Evolutionary conservation across 345 rosid genomes (phyloP), one percentile per base, ranked within the genome.

Genomic region (Populus davidiana): DNA sequence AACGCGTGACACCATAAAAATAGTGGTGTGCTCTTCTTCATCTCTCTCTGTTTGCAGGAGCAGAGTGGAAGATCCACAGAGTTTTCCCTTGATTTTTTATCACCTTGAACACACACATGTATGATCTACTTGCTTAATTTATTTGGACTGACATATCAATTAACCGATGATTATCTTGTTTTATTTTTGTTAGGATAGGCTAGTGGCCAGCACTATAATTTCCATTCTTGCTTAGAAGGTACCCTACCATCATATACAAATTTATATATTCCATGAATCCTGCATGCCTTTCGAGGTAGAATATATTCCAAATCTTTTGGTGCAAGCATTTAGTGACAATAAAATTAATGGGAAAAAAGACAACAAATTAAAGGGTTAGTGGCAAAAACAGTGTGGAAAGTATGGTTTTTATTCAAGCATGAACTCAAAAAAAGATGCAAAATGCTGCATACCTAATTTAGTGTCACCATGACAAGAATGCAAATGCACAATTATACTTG

Each of bases 1-100:
- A 75, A 79, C 81, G 80, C 75, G 82, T 74, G 65, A 83, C 83
- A 59, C 67, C 81, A 68, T 36, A 71, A 6, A 67, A 54, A 65
- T 64, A 50, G 17, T 1, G 12, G 59, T 21, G 9, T 43, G 4
- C 63, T 54, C 23, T 33, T 76, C 54, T 65, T 4, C 8, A 31
- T 47, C 65, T 35, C 44, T 27, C 31, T 83, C 27, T 76, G 23
- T 63, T 76, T 50, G 18, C 6, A 1, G n/a, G 71, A 68, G 56
- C 36, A n/a, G 59, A 50, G 25, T 77, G 73, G 61, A 20, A 61
- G 21, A 12, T 52, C n/a, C 59, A 52, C 59, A 52, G 9, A 18
- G 8, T 52, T 52, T 54, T 54, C 12, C 61, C n/a, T 0, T 20
- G 3, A 6, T 6, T 21, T 8, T 5, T 54, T 20, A 6, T 6